A percentile compares a stretch with the other conserved stretches of the same genome.
Conservation (phyloP, 306 rosid species). For the Purshia tridentata region DNA sequence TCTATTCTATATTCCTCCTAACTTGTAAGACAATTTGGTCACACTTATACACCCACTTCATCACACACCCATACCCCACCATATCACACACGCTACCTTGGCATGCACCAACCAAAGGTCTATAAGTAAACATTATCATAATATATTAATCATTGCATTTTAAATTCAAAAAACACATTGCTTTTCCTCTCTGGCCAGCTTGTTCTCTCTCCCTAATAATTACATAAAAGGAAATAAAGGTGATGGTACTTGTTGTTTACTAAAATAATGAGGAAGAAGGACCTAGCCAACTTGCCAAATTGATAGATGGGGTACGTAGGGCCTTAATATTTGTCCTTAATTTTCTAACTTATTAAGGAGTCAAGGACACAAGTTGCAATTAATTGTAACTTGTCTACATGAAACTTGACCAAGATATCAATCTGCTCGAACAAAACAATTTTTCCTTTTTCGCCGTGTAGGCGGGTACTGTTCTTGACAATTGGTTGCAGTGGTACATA, state of each 20-base stretch:
- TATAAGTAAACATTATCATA: constrained; percentile 17
- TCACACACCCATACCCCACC: background rate
- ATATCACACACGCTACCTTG: background rate
- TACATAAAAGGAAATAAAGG: constrained; percentile 10
- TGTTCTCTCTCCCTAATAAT: constrained; percentile 2
- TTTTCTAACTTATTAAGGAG: background rate
- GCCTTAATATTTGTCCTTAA: background rate
- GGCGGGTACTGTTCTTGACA: constrained; percentile 7
- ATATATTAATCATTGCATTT: constrained; percentile 61
- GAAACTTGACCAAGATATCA: constrained; percentile 2
- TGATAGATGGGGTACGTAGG: background rate
- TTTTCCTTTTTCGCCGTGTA: background rate
- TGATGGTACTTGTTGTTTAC: background rate
- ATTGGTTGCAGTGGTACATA: no score
- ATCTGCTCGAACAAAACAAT: background rate
- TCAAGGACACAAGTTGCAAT: background rate
- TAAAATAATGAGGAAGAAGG: background rate
- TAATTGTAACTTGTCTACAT: constrained; percentile 3
- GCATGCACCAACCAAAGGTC: constrained; percentile 11
- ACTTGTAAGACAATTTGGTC: background rate
- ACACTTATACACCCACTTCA: background rate
- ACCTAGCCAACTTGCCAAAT: background rate
- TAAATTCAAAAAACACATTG: constrained; percentile 55
- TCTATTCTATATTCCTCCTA: constrained; percentile 26
- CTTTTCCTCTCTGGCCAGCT: constrained; percentile 40